A percentile compares a stretch with the other conserved stretches of the same genome.
Conservation (phyloP, 2,329 filamentous ascomycete genomes). For the Pseudogymnoascus sp. region DNA sequence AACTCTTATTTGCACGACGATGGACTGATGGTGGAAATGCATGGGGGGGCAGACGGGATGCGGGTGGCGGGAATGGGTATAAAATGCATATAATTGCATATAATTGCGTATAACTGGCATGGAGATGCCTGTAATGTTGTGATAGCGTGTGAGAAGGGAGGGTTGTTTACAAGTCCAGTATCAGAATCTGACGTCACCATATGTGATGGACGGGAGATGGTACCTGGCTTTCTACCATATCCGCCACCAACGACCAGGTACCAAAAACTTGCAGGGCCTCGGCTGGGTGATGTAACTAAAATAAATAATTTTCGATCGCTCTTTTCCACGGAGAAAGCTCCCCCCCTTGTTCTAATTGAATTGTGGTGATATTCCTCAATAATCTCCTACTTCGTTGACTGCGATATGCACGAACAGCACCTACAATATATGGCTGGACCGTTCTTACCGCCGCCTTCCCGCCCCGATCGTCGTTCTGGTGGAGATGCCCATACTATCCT, state of each 20-base stretch:
- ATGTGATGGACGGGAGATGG: neutral
- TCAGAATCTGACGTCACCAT: conserved; percentile 6
- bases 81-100: neutral
- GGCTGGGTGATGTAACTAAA: neutral
- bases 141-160: neutral
- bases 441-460: neutral
- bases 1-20: conserved; percentile 10
- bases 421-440: neutral
- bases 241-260: neutral
- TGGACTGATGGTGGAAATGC: neutral
- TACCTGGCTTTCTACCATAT: neutral
- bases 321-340: neutral
- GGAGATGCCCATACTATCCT: neutral
- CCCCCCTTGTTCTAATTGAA: neutral
- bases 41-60: neutral
- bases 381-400: neutral
- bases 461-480: neutral
- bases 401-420: too few species aligned
- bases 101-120: neutral
- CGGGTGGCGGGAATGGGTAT: neutral
- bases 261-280: neutral
- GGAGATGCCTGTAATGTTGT: neutral
- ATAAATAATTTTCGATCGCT: neutral
- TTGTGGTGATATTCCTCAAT: neutral
- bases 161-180: neutral